These are phyloP conservation scores for Saposhnikovia divaricata DNA, from an alignment of 129 eudicot genomes.

Conservation along the genomic window DNA sequence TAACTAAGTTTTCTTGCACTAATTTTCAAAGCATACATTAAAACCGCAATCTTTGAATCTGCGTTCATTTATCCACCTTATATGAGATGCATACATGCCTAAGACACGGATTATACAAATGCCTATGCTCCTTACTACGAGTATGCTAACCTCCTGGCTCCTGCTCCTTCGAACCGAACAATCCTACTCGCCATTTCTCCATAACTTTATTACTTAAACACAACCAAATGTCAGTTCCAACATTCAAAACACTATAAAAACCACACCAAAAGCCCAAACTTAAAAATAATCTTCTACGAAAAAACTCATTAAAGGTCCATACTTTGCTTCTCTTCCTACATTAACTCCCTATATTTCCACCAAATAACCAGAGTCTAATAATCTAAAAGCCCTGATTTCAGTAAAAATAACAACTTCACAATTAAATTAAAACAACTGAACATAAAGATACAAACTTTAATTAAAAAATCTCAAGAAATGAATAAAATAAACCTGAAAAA, in stretches of 20 bases:
- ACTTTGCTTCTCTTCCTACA: not conserved
- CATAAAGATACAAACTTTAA: not conserved
- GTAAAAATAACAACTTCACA: not conserved
- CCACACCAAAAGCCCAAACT: not conserved
- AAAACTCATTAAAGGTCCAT: not conserved
- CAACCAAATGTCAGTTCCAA: not conserved
- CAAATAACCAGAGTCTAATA: too few species aligned
- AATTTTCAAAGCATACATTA: not conserved
- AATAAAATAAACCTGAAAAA: conserved; percentile 43
- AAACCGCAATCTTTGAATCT: too few species aligned
- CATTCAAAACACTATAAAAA: too few species aligned
- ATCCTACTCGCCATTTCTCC: not conserved
- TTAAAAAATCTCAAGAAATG: not conserved
- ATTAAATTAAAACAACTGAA: not conserved
- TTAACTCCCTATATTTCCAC: too few species aligned
- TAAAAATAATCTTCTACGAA: not conserved
- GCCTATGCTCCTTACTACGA: not conserved
- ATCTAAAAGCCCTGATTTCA: not conserved
- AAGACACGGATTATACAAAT: not conserved
- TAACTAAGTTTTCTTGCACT: not conserved
- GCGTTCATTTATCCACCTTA: too few species aligned
- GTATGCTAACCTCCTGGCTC: not conserved
- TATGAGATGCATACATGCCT: not conserved
- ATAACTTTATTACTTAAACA: too few species aligned
- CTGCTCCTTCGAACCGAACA: not conserved